Percentiles rank a stretch among this genome's conserved stretches.
phyloP scores from a whole-genome alignment of 2,329 filamentous ascomycete genomes.

The Teratosphaeria gauchensis region DNA sequence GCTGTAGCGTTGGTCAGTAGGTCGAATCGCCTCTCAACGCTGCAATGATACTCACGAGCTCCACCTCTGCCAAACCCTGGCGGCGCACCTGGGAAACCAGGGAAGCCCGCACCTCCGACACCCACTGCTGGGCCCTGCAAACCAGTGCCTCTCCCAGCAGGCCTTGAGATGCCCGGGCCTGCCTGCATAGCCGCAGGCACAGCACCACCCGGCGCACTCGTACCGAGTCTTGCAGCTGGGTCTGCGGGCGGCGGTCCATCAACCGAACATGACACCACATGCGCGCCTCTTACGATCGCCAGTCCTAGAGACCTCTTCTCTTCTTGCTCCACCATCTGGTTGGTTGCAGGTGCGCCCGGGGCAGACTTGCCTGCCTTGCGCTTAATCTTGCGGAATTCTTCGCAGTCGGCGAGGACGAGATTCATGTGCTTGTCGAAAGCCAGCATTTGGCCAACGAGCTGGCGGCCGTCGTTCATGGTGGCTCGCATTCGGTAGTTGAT shows the following conservation, averaged over 20 bases:
- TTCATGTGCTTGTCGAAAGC: slow-evolving; percentile 99
- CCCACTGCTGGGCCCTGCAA: slow-evolving; percentile 83
- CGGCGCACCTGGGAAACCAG: slow-evolving; percentile 58
- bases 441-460: slow-evolving; percentile 97
- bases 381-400: slow-evolving; percentile 91
- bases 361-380: slow-evolving; percentile 56
- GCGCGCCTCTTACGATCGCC: slow-evolving; percentile 85
- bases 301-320: slow-evolving; percentile 96
- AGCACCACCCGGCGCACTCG: slow-evolving; percentile 56
- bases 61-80: slow-evolving; percentile 28
- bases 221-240: slow-evolving; percentile 78
- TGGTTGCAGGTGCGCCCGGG: slow-evolving; percentile 49
- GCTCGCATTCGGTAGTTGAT: slow-evolving; percentile 99
- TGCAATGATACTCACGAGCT: neutral
- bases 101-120: slow-evolving; percentile 67
- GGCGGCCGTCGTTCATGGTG: slow-evolving; percentile 85
- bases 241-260: slow-evolving; percentile 94
- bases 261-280: slow-evolving; percentile 89
- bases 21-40: too few species aligned
- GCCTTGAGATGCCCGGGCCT: slow-evolving; percentile 82
- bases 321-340: slow-evolving; percentile 66
- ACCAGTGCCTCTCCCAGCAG: slow-evolving; percentile 77
- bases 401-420: slow-evolving; percentile 93
- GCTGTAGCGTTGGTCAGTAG: slow-evolving; percentile 5
- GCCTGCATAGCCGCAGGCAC: slow-evolving; percentile 61